Evolutionary conservation across 1,139 yeast genomes (phyloP), one percentile per base, ranked within the genome.

Genomic region (Yamadazyma oceani): DNA sequence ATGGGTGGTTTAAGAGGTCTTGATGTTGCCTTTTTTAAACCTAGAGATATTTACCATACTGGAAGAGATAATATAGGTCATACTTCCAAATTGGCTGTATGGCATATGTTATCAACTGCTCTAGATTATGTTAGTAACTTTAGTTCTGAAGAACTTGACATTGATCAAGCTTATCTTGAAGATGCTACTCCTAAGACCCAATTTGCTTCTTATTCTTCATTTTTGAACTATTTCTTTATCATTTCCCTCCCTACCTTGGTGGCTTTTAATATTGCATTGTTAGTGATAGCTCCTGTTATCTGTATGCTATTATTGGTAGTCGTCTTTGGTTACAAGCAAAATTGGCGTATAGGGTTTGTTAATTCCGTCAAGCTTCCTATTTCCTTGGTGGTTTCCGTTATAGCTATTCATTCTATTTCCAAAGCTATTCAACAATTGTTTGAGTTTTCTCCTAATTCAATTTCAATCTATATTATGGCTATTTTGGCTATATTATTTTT

Each of bases 41-140:
- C 96, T 17, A 74, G 97, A 53, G 80, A 86, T 38, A 63, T 85
- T 35, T 90, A 90, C 52, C 97, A 90, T 54, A 89, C 97, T 1
- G 64, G 69, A 11, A 70, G 78, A 34, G 97, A 90, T 56, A 77
- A 78, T 37, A 83, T 87, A 34, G 69, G 72, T 37, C 80, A 81
- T 41, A 73, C 88, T 10, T 66, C 82, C 24, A 75, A 73, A 43
- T 78, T 73, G 26, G 79, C 96, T 0, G 65, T 89, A 35, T 83
- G 92, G 82, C 92, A 85, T 57, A 88, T 89, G 96, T 66, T 85
- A 35, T 73, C 82, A 2, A 81, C 78, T 40, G 67, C 92, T 0
- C 61, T 85, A 49, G 94, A 85, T 48, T 67, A 82, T 39, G 65
- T 63, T 11, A 43, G 72, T 0, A 50, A 52, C 5, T 61, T 78